phyloP scores from a whole-genome alignment of 257 asterid genomes.

The Plectranthus barbatus region DNA sequence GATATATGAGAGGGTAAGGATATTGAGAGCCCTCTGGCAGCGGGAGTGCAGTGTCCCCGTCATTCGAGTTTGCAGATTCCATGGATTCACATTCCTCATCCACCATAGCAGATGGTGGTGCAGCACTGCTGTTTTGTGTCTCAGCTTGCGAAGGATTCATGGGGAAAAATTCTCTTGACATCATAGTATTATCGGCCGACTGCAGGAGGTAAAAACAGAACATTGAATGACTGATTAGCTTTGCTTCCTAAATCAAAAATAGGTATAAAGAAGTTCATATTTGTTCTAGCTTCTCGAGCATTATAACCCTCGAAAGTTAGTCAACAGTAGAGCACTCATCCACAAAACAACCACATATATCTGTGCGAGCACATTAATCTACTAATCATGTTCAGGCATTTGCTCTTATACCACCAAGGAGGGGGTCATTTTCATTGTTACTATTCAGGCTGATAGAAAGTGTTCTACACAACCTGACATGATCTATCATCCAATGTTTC shows the following conservation, averaged over 20 bases:
- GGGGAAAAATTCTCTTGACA: conserved; percentile 53
- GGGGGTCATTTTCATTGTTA: too few species aligned
- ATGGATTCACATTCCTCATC: conserved; percentile 84
- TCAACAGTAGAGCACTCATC: background rate
- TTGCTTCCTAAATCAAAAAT: background rate
- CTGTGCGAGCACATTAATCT: background rate
- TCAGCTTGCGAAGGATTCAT: conserved; percentile 47
- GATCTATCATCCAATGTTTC: background rate
- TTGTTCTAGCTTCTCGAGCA: background rate
- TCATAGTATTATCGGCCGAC: conserved; percentile 51
- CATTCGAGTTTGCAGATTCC: conserved; percentile 75
- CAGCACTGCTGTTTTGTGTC: conserved; percentile 35
- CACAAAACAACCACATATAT: background rate
- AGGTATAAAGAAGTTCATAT: background rate
- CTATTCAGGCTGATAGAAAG: too few species aligned
- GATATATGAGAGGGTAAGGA: conserved; percentile 65
- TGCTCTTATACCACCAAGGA: too few species aligned
- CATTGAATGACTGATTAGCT: background rate
- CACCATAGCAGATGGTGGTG: conserved; percentile 31
- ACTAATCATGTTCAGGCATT: too few species aligned
- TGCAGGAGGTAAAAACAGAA: conserved; percentile 16
- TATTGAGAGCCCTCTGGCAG: conserved; percentile 45
- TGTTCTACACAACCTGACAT: background rate
- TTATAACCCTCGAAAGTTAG: background rate
- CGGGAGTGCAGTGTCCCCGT: conserved; percentile 35